Conservation (phyloP, 768 basidiomycete species). For the Hydnum rufescens region DNA sequence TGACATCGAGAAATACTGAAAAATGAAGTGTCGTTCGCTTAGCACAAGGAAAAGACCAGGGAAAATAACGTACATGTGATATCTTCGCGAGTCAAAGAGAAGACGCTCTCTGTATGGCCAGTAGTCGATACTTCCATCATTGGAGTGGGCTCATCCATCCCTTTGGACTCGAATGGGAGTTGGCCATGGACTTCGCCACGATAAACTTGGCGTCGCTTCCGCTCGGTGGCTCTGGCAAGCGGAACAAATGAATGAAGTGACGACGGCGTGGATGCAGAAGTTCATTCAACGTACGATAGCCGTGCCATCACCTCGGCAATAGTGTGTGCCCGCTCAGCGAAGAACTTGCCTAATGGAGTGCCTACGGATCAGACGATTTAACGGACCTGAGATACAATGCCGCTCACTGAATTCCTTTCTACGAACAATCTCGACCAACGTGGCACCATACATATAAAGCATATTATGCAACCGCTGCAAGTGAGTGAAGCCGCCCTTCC, state of each 20-base stretch:
- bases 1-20: conserved; percentile 36
- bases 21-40: conserved; percentile 4
- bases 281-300: conserved; percentile 39
- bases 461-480: conserved; percentile 75
- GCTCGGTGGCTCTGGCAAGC: conserved; percentile 45
- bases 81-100: conserved; percentile 47
- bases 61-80: conserved; percentile 38
- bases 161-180: conserved; percentile 67
- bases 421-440: conserved; percentile 76
- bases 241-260: not conserved
- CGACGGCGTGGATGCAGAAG: no score
- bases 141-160: conserved; percentile 66
- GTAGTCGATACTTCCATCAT: conserved; percentile 60
- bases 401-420: conserved; percentile 70
- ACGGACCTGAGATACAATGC: not conserved
- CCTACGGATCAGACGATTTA: conserved; percentile 5
- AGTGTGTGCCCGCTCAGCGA: conserved; percentile 58
- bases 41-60: not conserved
- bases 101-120: conserved; percentile 38
- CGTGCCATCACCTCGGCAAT: conserved; percentile 78
- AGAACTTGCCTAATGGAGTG: conserved; percentile 40
- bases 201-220: conserved; percentile 69
- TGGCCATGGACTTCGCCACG: conserved; percentile 66
- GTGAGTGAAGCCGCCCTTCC: conserved; percentile 72
- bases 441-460: conserved; percentile 81